These are phyloP conservation scores for Blastobotrys capitulatus DNA, from an alignment of 1,139 yeast species.

Conservation along the genomic window DNA sequence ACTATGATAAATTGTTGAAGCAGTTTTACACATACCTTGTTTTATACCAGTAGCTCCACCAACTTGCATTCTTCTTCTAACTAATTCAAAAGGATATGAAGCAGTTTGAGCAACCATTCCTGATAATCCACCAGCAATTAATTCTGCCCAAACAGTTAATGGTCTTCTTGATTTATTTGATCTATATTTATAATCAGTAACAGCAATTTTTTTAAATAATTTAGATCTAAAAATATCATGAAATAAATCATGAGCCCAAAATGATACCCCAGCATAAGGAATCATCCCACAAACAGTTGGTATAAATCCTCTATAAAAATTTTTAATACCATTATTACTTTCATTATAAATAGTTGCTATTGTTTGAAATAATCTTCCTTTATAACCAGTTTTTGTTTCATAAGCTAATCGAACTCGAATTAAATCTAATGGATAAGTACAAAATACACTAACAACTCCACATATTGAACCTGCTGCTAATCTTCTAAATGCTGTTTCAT, in stretches of 20 bases:
- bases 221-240: slow-evolving; percentile 85
- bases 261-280: slow-evolving; percentile 97
- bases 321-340: slow-evolving; percentile 27
- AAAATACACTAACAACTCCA: slow-evolving; percentile 75
- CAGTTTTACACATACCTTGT: slow-evolving; percentile 38
- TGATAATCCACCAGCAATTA: slow-evolving; percentile 89
- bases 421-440: slow-evolving; percentile 89
- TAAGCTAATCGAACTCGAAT: slow-evolving; percentile 89
- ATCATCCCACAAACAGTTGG: slow-evolving; percentile 95
- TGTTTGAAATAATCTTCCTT: slow-evolving; percentile 44
- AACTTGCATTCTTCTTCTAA: slow-evolving; percentile 93
- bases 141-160: slow-evolving; percentile 83
- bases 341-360: slow-evolving; percentile 56
- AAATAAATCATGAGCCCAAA: slow-evolving; percentile 84
- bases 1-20: slow-evolving; percentile 49
- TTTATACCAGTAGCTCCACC: slow-evolving; percentile 56
- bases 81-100: slow-evolving; percentile 93
- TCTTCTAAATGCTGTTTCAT: slow-evolving; percentile 78
- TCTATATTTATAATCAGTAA: slow-evolving; percentile 12
- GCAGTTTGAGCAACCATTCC: slow-evolving; percentile 96
- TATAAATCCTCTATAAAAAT: slow-evolving; percentile 89
- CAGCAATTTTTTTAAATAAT: slow-evolving; percentile 5
- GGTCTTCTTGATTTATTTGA: slow-evolving; percentile 38
- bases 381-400: slow-evolving; percentile 43
- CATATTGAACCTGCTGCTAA: slow-evolving; percentile 86